Base-by-base conservation (phyloP, 208 protist genomes). In the Borovskyia barvae region DNA sequence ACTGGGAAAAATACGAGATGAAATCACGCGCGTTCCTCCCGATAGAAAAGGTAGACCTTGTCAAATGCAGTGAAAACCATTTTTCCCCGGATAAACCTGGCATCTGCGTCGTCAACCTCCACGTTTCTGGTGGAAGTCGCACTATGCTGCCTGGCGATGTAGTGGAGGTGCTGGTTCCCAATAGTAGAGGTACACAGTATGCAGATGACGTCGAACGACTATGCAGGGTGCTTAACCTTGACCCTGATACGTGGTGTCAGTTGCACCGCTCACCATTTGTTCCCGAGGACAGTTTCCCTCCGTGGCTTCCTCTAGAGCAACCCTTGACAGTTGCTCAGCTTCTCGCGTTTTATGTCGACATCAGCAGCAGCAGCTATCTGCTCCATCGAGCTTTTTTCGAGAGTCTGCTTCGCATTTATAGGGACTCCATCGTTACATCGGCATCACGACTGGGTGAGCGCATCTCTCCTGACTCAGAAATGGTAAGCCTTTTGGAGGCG, bases 221-320 rank as follows among this genome's bases (percentile, higher is more conserved):
- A 3, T 95, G 89, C 64, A 49, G 41, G 15, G 57, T 65, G 4
- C 68, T 95, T 15, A 48, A 48, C 4, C 51, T 95, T 14, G 46
- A 73, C 35, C 79, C 85, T 7, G 65, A 70, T 29, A 51, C 64
- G 17, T 75, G 67, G 58, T 91, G 82, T 53, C 76, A 89, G 51
- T 65, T 95, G 26, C 75, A 82, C 37, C 75, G 76, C 25, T 93
- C 85, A 17, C 80, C 89, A 3, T 92, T 93, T 72, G 89, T 95
- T 0, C 80, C 85, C 1, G 70, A 87, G 40, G 73, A 76, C 28
- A 64, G 79, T 42, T 92, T 92, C 56, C 89, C 89, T 9, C 79
- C 81, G 8, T 95, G 89, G 86, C 68, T 95, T 19, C 89, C 89
- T 5, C 55, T 82, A 6, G 67, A 75, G 17, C 39, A 66, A n/a